A percentile compares a stretch with the other conserved stretches of the same genome.
phyloP scores from a whole-genome alignment of 2,329 filamentous ascomycete species.

The Xylariaceae sp. region DNA sequence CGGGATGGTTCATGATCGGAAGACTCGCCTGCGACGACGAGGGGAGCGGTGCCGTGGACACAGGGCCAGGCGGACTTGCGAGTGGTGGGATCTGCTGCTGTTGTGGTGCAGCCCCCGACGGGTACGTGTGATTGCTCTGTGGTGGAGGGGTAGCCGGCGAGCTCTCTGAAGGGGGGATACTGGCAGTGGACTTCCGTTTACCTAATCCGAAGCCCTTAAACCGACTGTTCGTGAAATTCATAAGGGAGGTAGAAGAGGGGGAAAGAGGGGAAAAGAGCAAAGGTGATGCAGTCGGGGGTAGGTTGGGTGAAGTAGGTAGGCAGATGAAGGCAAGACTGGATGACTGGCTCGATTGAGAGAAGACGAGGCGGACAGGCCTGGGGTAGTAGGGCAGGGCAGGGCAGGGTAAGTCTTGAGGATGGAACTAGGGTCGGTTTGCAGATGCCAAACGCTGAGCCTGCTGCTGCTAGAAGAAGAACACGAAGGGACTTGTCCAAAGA shows the following conservation, averaged over 20 bases:
- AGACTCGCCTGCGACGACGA: constrained; percentile 44
- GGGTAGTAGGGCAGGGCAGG: constrained; percentile 10
- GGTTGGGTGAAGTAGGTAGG: constrained; percentile 6
- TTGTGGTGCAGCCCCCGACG: constrained; percentile 13
- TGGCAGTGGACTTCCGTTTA: constrained; percentile 68
- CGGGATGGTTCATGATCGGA: constrained; percentile 59
- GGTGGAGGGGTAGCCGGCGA: constrained; percentile 37
- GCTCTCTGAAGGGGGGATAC: constrained; percentile 47
- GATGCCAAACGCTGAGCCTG: neutral
- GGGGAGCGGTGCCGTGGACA: constrained; percentile 40
- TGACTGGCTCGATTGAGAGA: constrained; percentile 2
- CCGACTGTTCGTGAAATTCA: constrained; percentile 76
- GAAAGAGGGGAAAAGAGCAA: constrained; percentile 14
- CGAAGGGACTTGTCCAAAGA: constrained; percentile 9
- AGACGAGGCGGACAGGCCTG: constrained; percentile 7
- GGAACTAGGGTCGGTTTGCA: constrained; percentile 2
- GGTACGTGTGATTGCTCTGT: constrained; percentile 49
- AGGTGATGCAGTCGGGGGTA: constrained; percentile 2
- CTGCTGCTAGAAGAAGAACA: neutral
- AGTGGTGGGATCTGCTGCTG: constrained; percentile 23
- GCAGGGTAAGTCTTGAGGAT: constrained; percentile 4
- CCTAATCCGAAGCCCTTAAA: constrained; percentile 76
- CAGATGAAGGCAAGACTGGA: constrained; percentile 13
- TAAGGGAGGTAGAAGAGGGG: constrained; percentile 38
- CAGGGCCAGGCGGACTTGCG: constrained; percentile 33